These are phyloP conservation scores for Coemansia umbellata DNA, from an alignment of 192 early-diverging fungal species.

Conservation along the genomic window DNA sequence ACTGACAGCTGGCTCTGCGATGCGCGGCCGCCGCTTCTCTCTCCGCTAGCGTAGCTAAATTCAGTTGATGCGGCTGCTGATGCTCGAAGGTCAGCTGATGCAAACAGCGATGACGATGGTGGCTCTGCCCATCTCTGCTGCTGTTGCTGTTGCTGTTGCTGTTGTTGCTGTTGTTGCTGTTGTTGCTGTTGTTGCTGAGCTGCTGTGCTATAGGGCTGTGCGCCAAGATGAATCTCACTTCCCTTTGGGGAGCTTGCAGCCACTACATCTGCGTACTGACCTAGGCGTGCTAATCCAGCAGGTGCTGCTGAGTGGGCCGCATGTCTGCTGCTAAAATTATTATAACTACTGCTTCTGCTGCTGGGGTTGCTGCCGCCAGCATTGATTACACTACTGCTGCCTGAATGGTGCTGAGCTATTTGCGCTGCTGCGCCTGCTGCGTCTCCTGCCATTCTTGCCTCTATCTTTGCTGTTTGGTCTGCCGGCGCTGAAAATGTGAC, in stretches of 20 bases:
- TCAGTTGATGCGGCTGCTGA: slow-evolving; percentile 5
- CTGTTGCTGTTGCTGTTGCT: slow-evolving; percentile 1
- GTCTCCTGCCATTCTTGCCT: slow-evolving; percentile 2
- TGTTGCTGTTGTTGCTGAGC: slow-evolving; percentile 6
- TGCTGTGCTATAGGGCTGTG: too few relatives aligned
- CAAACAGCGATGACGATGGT: slow-evolving; percentile 1
- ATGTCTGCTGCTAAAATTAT: not conserved
- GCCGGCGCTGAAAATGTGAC: slow-evolving; percentile 26
- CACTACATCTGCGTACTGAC: not conserved
- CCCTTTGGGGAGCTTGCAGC: not conserved
- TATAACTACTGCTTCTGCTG: slow-evolving; percentile 21
- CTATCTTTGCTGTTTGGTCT: slow-evolving; percentile 12
- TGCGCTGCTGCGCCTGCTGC: slow-evolving; percentile 10
- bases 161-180: slow-evolving; percentile 5
- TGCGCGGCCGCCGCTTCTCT: not conserved
- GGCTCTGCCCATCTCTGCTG: not conserved
- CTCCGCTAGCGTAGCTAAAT: too few relatives aligned
- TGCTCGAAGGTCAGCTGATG: slow-evolving; percentile 3
- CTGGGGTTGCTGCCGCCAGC: slow-evolving; percentile 7
- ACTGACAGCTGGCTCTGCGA: not conserved
- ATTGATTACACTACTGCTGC: not conserved
- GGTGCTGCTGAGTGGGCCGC: not conserved
- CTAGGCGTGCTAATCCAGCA: not conserved
- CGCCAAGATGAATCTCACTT: slow-evolving; percentile 2
- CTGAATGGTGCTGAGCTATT: not conserved